Percentiles rank a stretch among this genome's conserved stretches.
These are phyloP conservation scores for Termitomyces titanicus DNA, from an alignment of 768 basidiomycete species.

Conservation along the genomic window DNA sequence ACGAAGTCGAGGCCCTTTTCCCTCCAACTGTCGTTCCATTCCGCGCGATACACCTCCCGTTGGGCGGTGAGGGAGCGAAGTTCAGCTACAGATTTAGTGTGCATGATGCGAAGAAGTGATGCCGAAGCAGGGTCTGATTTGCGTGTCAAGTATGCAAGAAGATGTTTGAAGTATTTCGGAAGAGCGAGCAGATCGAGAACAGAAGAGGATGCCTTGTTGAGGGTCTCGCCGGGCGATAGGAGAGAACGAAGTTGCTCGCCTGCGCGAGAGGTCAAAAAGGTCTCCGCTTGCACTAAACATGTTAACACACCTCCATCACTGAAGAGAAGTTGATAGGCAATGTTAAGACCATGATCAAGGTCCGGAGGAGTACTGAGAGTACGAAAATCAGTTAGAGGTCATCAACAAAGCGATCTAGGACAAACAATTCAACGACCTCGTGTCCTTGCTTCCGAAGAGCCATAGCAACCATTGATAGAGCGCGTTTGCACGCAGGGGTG, in stretches of 20 bases:
- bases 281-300: not conserved
- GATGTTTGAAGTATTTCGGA: constrained; percentile 38
- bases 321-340: constrained; percentile 54
- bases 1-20: constrained; percentile 58
- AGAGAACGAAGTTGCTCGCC: constrained; percentile 39
- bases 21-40: constrained; percentile 44
- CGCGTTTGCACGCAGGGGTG: constrained; percentile 60
- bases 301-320: constrained; percentile 46
- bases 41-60: constrained; percentile 39
- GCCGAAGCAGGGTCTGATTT: constrained; percentile 34
- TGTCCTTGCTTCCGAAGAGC: constrained; percentile 59
- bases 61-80: constrained; percentile 45
- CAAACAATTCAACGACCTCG: constrained; percentile 61
- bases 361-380: constrained; percentile 37
- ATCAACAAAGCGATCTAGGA: not conserved
- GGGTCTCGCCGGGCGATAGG: constrained; percentile 31
- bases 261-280: constrained; percentile 17
- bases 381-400: not conserved
- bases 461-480: constrained; percentile 45
- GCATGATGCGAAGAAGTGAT: constrained; percentile 34
- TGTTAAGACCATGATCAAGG: constrained; percentile 43
- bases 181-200: constrained; percentile 31
- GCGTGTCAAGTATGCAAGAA: constrained; percentile 38
- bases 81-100: constrained; percentile 46
- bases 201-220: constrained; percentile 26